Evolutionary conservation across 257 asterid species (phyloP), one percentile per base, ranked within the genome.

Genomic region (Jacaranda mimosifolia): DNA sequence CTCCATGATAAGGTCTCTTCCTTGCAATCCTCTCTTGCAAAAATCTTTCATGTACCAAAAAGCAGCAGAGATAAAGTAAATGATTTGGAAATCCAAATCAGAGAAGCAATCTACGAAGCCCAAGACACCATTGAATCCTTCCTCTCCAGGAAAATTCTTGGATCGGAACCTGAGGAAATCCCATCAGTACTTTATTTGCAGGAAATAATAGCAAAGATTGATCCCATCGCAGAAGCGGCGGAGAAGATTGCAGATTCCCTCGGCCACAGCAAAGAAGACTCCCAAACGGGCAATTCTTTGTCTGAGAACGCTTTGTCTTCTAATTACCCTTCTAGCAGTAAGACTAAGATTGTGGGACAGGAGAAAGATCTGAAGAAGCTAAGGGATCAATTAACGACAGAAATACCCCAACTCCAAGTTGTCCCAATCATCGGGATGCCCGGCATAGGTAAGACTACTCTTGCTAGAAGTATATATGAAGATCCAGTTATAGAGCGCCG

Each of bases 391-490:
- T 75, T 77, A 7, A 6, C 15, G 18, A 5, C 2, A 1, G 45
- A 52, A 3, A 46, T 18, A 0, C 19, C 14, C 0, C 13, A 42
- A 0, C 72, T 56, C 63, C 68, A 15, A 35, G 18, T 81, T 32
- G 36, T 80, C 38, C 78, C 81, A 3, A 74, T 84, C 40, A 14
- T 35, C 12, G 87, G 87, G 19, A 69, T 84, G 81, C 71, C 85
- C 3, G 88, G 88, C 0, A 84, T 81, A 12, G 85, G 88, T 6
- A 84, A 84, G 66, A 83, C 89, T 0, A 85, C 89, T 17, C 87
- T 83, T 1, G 87, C 89, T 36, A 64, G 58, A 42, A 75, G 83
- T 21, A 14, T 83, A 12, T 83, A 83, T 52, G 77, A 83, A 0
- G 82, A 80, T 45, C 39, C 7, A 1, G 7, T 3, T 0, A 63